These are phyloP conservation scores for Inosperma sp. DNA, from an alignment of 768 basidiomycete species.

Conservation along the genomic window DNA sequence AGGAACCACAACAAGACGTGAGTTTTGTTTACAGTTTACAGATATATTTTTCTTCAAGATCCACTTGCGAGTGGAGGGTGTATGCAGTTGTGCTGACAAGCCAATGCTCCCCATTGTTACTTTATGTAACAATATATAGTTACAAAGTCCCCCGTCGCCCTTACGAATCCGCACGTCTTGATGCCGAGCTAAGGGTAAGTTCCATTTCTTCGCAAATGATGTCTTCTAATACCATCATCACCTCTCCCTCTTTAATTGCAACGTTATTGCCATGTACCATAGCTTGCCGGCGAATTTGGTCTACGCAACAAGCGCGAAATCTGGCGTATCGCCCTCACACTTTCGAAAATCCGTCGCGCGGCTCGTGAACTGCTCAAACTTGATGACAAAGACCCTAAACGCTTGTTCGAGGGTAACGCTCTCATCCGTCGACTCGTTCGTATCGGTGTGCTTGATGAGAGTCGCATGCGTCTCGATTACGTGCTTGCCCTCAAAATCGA, in stretches of 20 bases:
- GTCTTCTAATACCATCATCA: neutral
- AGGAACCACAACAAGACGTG: slow-evolving; percentile 94
- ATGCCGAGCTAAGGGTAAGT: slow-evolving; percentile 94
- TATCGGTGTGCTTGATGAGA: slow-evolving; percentile 99
- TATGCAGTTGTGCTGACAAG: slow-evolving; percentile 56
- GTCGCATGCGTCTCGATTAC: slow-evolving; percentile 99
- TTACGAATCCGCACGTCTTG: slow-evolving; percentile 96
- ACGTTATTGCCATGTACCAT: slow-evolving; percentile 6
- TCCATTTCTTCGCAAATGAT: too few relatives aligned
- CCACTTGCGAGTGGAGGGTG: slow-evolving; percentile 65
- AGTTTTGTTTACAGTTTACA: slow-evolving; percentile 42
- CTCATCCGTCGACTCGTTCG: slow-evolving; percentile 94
- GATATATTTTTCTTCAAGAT: slow-evolving; percentile 54
- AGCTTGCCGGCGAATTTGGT: slow-evolving; percentile 99
- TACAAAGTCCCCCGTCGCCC: slow-evolving; percentile 99
- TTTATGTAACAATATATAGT: slow-evolving; percentile 49
- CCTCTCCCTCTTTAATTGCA: neutral
- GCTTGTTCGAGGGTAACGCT: slow-evolving; percentile 99
- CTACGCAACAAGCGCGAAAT: slow-evolving; percentile 99
- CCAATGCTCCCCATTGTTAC: slow-evolving; percentile 58
- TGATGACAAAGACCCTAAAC: slow-evolving; percentile 98
- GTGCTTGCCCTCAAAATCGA: slow-evolving; percentile 98
- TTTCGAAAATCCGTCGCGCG: slow-evolving; percentile 99
- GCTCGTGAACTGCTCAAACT: slow-evolving; percentile 99
- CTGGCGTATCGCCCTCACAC: slow-evolving; percentile 97